phyloP scores from a whole-genome alignment of 805 yeast species.

The Saturnispora ahearnii region DNA sequence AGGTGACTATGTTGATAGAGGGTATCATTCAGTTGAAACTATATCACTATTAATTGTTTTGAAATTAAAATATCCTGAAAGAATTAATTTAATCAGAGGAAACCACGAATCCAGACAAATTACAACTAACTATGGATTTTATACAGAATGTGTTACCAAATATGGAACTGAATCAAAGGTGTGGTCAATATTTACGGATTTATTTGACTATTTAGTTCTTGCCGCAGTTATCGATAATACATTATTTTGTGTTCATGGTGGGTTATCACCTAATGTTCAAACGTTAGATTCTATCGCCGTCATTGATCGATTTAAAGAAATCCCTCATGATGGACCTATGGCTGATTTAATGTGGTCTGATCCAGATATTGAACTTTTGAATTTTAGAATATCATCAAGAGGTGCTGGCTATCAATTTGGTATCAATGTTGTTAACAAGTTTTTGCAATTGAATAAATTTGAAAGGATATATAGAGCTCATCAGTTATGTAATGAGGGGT shows the following conservation, averaged over 20 bases:
- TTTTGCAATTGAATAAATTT: slow-evolving; percentile 67
- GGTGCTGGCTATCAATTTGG: slow-evolving; percentile 99
- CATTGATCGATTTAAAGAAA: slow-evolving; percentile 85
- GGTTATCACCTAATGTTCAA: slow-evolving; percentile 90
- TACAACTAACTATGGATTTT: slow-evolving; percentile 95
- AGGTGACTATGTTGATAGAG: slow-evolving; percentile 96
- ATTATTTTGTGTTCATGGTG: slow-evolving; percentile 95
- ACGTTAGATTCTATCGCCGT: slow-evolving; percentile 85
- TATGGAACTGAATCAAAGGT: slow-evolving; percentile 67
- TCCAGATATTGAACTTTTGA: slow-evolving; percentile 75
- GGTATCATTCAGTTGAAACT: slow-evolving; percentile 89
- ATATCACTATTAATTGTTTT: slow-evolving; percentile 73
- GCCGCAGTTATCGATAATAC: slow-evolving; percentile 86
- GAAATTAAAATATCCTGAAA: slow-evolving; percentile 77
- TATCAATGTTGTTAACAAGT: slow-evolving; percentile 77
- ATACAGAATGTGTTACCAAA: slow-evolving; percentile 86
- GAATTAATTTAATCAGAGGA: slow-evolving; percentile 81
- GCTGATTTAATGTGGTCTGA: slow-evolving; percentile 99
- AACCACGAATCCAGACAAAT: slow-evolving; percentile 96
- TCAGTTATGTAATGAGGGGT: slow-evolving; percentile 95
- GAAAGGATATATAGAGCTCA: slow-evolving; percentile 87
- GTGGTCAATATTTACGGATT: slow-evolving; percentile 85
- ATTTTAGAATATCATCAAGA: slow-evolving; percentile 83
- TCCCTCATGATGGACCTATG: slow-evolving; percentile 99
- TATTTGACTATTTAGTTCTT: slow-evolving; percentile 83